A percentile compares a stretch with the other conserved stretches of the same genome.
These are phyloP conservation scores for Globomyces sp. DNA, from an alignment of 371 early-diverging fungal genomes.

Conservation along the genomic window DNA sequence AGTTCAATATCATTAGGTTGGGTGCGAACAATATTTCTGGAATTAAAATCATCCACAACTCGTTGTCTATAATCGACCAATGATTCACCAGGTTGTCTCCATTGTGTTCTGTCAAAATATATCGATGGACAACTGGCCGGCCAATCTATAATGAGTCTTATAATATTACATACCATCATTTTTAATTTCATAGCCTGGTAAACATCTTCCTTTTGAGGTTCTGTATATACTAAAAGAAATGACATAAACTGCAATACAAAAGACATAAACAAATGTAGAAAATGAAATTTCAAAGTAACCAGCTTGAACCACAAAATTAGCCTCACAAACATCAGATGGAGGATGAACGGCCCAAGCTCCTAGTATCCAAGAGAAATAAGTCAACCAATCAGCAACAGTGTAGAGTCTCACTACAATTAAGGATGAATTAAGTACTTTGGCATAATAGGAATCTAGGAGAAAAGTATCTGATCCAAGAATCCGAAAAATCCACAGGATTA, in stretches of 20 bases:
- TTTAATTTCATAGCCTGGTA: slow-evolving; percentile 17
- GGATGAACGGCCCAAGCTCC: slow-evolving; percentile 16
- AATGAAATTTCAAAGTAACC: slow-evolving; percentile 15
- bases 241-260: slow-evolving; percentile 12
- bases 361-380: slow-evolving; percentile 19
- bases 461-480: slow-evolving; percentile 2
- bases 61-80: not conserved
- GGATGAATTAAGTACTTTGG: not conserved
- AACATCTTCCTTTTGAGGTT: not conserved
- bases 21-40: slow-evolving; percentile 7
- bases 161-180: slow-evolving; percentile 1
- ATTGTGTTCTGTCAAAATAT: slow-evolving; percentile 12
- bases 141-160: not conserved
- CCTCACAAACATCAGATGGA: not conserved
- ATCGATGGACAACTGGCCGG: slow-evolving; percentile 17
- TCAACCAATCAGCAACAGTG: slow-evolving; percentile 13
- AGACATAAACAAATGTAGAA: slow-evolving; percentile 15
- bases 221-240: slow-evolving; percentile 7
- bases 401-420: slow-evolving; percentile 3
- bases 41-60: not conserved
- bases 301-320: slow-evolving; percentile 4
- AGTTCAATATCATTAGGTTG: not conserved
- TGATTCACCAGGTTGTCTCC: slow-evolving; percentile 14
- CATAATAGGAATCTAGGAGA: slow-evolving; percentile 6
- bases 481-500: not conserved